A percentile compares a stretch with the other conserved stretches of the same genome.
These are phyloP conservation scores for Lepiota brunneoincarnata DNA, from an alignment of 768 basidiomycete genomes.

Conservation along the genomic window DNA sequence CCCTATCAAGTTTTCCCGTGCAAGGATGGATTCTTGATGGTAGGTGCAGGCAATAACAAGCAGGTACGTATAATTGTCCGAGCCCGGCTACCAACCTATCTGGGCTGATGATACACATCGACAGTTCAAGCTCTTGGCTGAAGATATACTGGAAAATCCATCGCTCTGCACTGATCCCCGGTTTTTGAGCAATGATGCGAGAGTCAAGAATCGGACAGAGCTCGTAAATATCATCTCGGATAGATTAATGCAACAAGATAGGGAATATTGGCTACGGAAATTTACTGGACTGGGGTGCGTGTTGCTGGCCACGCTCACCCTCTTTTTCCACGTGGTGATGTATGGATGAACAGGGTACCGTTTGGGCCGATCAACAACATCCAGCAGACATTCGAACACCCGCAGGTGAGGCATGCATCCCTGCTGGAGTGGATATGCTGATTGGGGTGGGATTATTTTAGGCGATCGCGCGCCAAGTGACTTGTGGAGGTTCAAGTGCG, in stretches of 20 bases:
- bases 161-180: slow-evolving; percentile 56
- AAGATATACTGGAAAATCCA: slow-evolving; percentile 59
- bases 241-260: slow-evolving; percentile 50
- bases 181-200: slow-evolving; percentile 70
- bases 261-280: slow-evolving; percentile 71
- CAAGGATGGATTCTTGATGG: slow-evolving; percentile 86
- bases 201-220: slow-evolving; percentile 74
- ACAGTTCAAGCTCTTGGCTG: slow-evolving; percentile 70
- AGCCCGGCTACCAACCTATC: neutral
- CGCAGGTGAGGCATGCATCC: slow-evolving; percentile 41
- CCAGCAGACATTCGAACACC: slow-evolving; percentile 84
- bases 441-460: slow-evolving; percentile 28
- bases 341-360: slow-evolving; percentile 52
- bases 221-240: slow-evolving; percentile 68
- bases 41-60: slow-evolving; percentile 88
- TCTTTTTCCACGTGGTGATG: neutral
- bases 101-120: neutral
- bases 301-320: neutral
- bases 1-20: slow-evolving; percentile 92
- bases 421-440: slow-evolving; percentile 8
- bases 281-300: slow-evolving; percentile 79
- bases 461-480: slow-evolving; percentile 72
- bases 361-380: slow-evolving; percentile 94
- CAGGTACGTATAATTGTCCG: slow-evolving; percentile 45
- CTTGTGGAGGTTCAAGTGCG: slow-evolving; percentile 77